Evolutionary conservation across 1,284 basidiomycete genomes (phyloP), one percentile per base, ranked within the genome.

Genomic region (Sanghuangporus weigelae): DNA sequence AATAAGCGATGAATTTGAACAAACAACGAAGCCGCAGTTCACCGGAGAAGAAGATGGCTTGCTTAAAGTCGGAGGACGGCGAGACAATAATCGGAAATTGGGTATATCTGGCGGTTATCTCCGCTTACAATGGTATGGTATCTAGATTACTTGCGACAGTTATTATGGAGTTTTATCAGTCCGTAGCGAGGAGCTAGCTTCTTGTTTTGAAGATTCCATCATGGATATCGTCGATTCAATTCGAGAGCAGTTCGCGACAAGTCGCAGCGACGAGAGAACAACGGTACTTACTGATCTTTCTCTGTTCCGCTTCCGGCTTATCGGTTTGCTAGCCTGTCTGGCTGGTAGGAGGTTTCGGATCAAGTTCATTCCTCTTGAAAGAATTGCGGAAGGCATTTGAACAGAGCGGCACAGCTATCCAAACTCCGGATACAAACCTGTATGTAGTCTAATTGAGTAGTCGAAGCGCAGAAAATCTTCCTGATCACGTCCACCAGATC

Each of bases 301-400:
- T 46, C 16, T 31, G 21, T 51, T 23, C 31, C 8, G n/a, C 21
- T 50, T 38, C 35, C 4, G 19, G 19, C 40, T 26, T 35, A 39
- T 23, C n/a, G 10, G 16, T 16, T 55, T 23, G 21, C 3, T 54
- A 84, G 85, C 88, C 87, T 21, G 84, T 91, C 14, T 91, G 88
- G 79, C 77, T 91, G 21, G 89, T 91, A 5, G 89, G 89, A 70
- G 89, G 89, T 48, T 91, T 90, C 67, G 89, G 89, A 2, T 87
- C 88, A 0, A 90, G 87, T 66, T 85, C 86, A 1, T 91, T 88
- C 87, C 76, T 91, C 19, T 90, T 90, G 72, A 79, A 77, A 39
- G 88, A 91, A 71, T 78, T 91, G 5, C 85, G 89, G 75, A 84
- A 85, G 63, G 81, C 82, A 21, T 80, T 90, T 10, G 74, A 75